A percentile compares a stretch with the other conserved stretches of the same genome.
Evolutionary conservation across 2,329 filamentous ascomycete species (phyloP).

Genomic region (Lasiodiplodia hormozganensis): DNA sequence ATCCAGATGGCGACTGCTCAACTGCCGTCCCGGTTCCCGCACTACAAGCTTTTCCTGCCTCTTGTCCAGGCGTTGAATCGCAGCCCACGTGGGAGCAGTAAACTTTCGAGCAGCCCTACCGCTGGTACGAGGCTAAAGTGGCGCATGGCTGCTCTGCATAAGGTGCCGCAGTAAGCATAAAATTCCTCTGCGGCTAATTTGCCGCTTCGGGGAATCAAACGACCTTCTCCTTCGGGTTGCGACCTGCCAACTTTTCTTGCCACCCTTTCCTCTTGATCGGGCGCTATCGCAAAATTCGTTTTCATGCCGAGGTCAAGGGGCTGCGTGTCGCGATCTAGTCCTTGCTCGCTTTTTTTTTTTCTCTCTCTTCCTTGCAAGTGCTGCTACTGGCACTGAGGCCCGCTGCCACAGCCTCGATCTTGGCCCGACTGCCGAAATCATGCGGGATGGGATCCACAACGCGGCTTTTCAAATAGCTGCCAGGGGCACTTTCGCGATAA

Average conservation of each 20-base stretch:
- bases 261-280: not conserved
- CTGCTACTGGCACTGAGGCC: too few relatives aligned
- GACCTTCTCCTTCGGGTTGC: conserved; percentile 13
- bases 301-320: not conserved
- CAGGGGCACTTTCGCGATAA: not conserved
- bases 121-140: too few relatives aligned
- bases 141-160: not conserved
- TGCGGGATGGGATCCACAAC: not conserved
- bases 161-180: conserved; percentile 17
- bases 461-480: not conserved
- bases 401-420: not conserved
- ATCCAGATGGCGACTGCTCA: conserved; percentile 17
- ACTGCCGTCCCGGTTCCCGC: not conserved
- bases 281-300: not conserved
- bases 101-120: conserved; percentile 14
- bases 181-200: not conserved
- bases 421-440: not conserved
- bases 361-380: not conserved
- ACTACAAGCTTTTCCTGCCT: not conserved
- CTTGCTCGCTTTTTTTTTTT: not conserved
- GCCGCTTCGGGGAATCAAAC: not conserved
- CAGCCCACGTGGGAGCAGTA: not conserved
- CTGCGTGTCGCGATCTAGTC: not conserved
- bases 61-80: not conserved
- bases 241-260: not conserved